Conservation (phyloP, 192 early-diverging fungal species). For the Lobosporangium transversale region DNA sequence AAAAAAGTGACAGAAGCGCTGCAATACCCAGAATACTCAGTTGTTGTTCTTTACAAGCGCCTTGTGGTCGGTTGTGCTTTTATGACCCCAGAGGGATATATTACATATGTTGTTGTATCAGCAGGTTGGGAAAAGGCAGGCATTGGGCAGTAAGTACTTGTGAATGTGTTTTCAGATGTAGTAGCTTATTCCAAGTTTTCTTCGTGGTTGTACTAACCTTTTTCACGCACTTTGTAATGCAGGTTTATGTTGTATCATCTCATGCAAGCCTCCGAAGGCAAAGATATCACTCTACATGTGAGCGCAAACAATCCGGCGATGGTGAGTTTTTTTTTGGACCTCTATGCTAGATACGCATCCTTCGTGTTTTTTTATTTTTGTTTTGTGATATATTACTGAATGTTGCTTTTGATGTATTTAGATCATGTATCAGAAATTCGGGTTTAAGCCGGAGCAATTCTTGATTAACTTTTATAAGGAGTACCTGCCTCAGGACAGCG, state of each 20-base stretch:
- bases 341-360: background rate
- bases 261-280: slow-evolving; percentile 74
- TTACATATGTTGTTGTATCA: slow-evolving; percentile 86
- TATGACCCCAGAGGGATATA: slow-evolving; percentile 91
- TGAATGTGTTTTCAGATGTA: background rate
- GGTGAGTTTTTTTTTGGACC: slow-evolving; percentile 53
- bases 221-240: slow-evolving; percentile 17
- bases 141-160: slow-evolving; percentile 72
- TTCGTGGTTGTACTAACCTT: slow-evolving; percentile 1
- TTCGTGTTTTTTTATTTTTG: background rate
- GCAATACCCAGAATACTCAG: slow-evolving; percentile 82
- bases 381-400: too few species aligned
- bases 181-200: background rate
- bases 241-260: slow-evolving; percentile 87
- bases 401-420: slow-evolving; percentile 27
- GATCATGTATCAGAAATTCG: slow-evolving; percentile 91
- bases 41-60: slow-evolving; percentile 84
- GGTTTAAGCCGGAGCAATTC: slow-evolving; percentile 95
- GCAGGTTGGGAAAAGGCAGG: slow-evolving; percentile 88
- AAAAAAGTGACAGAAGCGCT: slow-evolving; percentile 89
- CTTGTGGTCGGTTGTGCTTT: slow-evolving; percentile 90
- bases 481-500: slow-evolving; percentile 79
- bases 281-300: slow-evolving; percentile 93
- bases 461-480: slow-evolving; percentile 91
- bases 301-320: slow-evolving; percentile 92